Percentiles rank a stretch among this genome's conserved stretches.
These are phyloP conservation scores for Phytophthora colocasiae DNA, from an alignment of 352 stramenopile species.

Conservation along the genomic window DNA sequence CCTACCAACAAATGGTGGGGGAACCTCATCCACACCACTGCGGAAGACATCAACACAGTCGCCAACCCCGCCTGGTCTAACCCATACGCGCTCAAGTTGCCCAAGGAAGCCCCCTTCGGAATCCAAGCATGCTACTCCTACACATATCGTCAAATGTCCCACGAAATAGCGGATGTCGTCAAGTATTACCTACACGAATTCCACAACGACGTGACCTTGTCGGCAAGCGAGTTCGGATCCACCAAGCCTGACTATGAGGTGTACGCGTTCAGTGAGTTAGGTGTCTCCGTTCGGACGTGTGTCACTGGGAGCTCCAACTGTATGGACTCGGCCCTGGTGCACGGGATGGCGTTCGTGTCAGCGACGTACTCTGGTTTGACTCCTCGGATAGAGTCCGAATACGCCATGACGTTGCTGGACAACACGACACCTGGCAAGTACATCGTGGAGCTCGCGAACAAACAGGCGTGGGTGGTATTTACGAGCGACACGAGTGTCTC, in stretches of 20 bases:
- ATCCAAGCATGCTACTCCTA: background rate
- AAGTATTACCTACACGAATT: slow-evolving; percentile 1
- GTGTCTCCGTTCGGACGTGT: background rate
- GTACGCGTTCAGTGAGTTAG: background rate
- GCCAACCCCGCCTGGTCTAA: slow-evolving; percentile 1
- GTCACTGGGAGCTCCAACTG: background rate
- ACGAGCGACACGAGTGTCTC: background rate
- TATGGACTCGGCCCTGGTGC: background rate
- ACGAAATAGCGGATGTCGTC: background rate
- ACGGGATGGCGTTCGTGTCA: background rate
- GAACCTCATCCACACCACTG: slow-evolving; percentile 66
- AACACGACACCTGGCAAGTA: background rate
- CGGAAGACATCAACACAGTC: slow-evolving; percentile 16
- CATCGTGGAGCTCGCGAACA: background rate
- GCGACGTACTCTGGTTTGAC: background rate
- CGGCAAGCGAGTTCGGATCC: background rate
- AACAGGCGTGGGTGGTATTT: background rate
- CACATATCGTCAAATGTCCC: background rate
- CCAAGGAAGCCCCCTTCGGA: background rate
- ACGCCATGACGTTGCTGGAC: background rate
- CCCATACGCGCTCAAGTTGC: background rate
- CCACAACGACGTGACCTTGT: background rate
- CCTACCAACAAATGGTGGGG: slow-evolving; percentile 82
- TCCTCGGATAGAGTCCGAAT: background rate
- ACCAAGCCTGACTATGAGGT: background rate